Evolutionary conservation across 352 stramenopile species (phyloP).

Genomic region (Elongisporangium prolatum): DNA sequence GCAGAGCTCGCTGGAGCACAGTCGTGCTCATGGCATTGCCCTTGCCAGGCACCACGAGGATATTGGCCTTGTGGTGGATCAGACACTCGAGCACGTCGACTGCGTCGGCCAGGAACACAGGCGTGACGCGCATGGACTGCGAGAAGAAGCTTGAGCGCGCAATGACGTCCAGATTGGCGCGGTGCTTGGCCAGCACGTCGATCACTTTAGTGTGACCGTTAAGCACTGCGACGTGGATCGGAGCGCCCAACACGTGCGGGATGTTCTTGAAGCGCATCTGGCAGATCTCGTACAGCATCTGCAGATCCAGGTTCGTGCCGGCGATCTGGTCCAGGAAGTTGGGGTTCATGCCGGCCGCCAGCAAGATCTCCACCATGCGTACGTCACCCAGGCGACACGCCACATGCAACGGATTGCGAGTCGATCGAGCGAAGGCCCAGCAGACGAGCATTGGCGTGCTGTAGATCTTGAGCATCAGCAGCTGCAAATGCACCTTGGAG

Average conservation of each 20-base stretch:
- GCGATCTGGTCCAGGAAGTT: slow-evolving; percentile 82
- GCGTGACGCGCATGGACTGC: slow-evolving; percentile 56
- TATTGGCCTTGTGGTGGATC: slow-evolving; percentile 62
- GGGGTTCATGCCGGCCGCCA: slow-evolving; percentile 56
- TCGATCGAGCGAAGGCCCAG: slow-evolving; percentile 65
- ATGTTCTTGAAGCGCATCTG: slow-evolving; percentile 62
- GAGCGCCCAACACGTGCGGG: slow-evolving; percentile 56
- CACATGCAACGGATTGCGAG: slow-evolving; percentile 68
- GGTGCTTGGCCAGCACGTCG: slow-evolving; percentile 47
- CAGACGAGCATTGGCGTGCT: slow-evolving; percentile 47
- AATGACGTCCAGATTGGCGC: slow-evolving; percentile 56
- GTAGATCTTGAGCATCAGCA: slow-evolving; percentile 73
- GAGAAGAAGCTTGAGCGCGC: slow-evolving; percentile 64
- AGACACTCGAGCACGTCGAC: slow-evolving; percentile 63
- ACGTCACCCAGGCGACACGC: slow-evolving; percentile 61
- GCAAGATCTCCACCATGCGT: slow-evolving; percentile 44
- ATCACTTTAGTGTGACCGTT: slow-evolving; percentile 62
- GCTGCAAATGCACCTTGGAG: slow-evolving; percentile 55
- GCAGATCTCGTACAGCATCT: slow-evolving; percentile 63
- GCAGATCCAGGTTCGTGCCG: slow-evolving; percentile 47
- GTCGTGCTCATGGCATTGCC: slow-evolving; percentile 64
- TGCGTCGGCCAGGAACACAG: slow-evolving; percentile 70
- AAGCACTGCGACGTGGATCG: slow-evolving; percentile 64
- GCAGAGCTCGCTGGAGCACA: slow-evolving; percentile 61
- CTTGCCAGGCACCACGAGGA: slow-evolving; percentile 56